A percentile compares a stretch with the other conserved stretches of the same genome.
Conservation (phyloP, 306 rosid genomes). For the Canavalia ensiformis region DNA sequence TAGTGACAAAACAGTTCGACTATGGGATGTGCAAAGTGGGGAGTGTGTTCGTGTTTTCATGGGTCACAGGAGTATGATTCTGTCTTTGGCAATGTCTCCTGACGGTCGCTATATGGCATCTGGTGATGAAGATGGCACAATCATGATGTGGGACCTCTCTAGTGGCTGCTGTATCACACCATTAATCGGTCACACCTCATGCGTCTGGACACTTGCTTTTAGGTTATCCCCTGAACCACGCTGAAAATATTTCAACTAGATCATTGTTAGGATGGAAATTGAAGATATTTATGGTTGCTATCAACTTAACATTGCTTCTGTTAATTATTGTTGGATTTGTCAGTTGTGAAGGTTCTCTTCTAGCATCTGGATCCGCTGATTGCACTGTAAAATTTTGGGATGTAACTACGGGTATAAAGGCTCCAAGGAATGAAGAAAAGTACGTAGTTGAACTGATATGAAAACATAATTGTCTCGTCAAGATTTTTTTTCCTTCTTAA, state of each 20-base stretch:
- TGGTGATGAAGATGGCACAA: constrained; percentile 86
- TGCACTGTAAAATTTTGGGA: constrained; percentile 90
- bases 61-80: constrained; percentile 89
- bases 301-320: not conserved
- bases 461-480: not conserved
- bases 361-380: constrained; percentile 94
- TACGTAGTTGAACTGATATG: constrained; percentile 48
- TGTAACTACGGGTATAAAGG: constrained; percentile 70
- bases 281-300: not conserved
- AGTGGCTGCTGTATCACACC: constrained; percentile 82
- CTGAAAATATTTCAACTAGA: not conserved
- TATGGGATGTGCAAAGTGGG: constrained; percentile 91
- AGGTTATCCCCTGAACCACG: constrained; percentile 54
- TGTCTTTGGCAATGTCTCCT: constrained; percentile 85
- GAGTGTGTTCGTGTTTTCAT: constrained; percentile 87
- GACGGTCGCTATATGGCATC: constrained; percentile 90
- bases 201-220: constrained; percentile 81
- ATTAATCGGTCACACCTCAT: constrained; percentile 76
- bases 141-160: constrained; percentile 94
- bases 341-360: constrained; percentile 89
- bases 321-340: constrained; percentile 30
- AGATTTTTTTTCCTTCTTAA: not conserved
- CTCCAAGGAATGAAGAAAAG: constrained; percentile 74
- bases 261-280: not conserved
- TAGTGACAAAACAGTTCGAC: constrained; percentile 84